Percentiles rank a stretch among this genome's conserved stretches.
Conservation (phyloP, 2,329 filamentous ascomycete species). For the Colletotrichum karsti region DNA sequence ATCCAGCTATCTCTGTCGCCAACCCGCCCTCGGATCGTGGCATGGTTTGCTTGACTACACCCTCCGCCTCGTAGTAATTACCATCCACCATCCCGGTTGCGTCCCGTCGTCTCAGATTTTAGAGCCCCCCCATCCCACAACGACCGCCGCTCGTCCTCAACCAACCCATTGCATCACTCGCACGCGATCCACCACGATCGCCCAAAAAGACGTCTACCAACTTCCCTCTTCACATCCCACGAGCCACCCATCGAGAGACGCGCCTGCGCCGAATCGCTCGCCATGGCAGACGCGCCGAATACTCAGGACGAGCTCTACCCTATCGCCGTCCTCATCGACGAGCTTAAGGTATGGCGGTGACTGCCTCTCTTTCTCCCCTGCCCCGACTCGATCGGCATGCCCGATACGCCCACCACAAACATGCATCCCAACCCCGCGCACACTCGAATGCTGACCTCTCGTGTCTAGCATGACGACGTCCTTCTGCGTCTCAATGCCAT, state of each 20-base stretch:
- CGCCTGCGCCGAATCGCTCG: slow-evolving; percentile 51
- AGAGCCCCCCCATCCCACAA: slow-evolving; percentile 29
- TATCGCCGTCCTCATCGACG: slow-evolving; percentile 99
- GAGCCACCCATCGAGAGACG: slow-evolving; percentile 33
- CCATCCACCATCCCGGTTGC: slow-evolving; percentile 25
- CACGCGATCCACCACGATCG: slow-evolving; percentile 37
- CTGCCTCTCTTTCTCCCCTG: slow-evolving; percentile 5
- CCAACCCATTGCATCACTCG: slow-evolving; percentile 39
- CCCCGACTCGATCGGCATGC: slow-evolving; percentile 4
- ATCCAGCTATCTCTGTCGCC: slow-evolving; percentile 16
- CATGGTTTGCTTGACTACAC: slow-evolving; percentile 25
- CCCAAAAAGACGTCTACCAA: slow-evolving; percentile 24
- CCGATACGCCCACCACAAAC: neutral
- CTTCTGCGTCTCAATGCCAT: slow-evolving; percentile 98
- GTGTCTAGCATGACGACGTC: slow-evolving; percentile 91
- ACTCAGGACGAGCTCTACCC: slow-evolving; percentile 99
- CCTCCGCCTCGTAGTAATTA: slow-evolving; percentile 15
- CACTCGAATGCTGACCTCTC: slow-evolving; percentile 36
- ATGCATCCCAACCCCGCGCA: slow-evolving; percentile 31
- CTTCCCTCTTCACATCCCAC: slow-evolving; percentile 11
- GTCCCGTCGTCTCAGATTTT: slow-evolving; percentile 30
- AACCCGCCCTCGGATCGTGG: slow-evolving; percentile 23
- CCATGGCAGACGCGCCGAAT: slow-evolving; percentile 88
- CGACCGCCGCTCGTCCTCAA: slow-evolving; percentile 26
- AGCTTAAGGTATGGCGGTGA: slow-evolving; percentile 82